Evolutionary conservation across 2,329 filamentous ascomycete species (phyloP), one percentile per base, ranked within the genome.

Genomic region (Neonectria magnoliae): DNA sequence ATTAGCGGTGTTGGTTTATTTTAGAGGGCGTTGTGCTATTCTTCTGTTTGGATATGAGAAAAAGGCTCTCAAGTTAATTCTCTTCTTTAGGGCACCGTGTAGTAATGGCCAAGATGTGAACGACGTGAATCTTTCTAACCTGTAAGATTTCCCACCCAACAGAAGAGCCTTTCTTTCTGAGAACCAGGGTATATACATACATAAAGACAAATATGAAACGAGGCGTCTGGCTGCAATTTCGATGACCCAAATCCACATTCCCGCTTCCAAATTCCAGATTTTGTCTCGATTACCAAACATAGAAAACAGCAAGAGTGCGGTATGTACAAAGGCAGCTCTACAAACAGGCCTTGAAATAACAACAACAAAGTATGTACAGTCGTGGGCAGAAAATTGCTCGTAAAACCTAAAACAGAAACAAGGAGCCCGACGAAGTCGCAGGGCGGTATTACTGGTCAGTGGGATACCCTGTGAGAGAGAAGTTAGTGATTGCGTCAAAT

Each of bases 381-480:
- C 14, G 14, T 22, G 14, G 50, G 41, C 44, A 47, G 8, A 42
- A 45, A 44, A 38, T 33, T 20, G 20, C 7, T 10, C 25, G 16
- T 14, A 18, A 20, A 25, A 29, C 20, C 27, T 5, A 20, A 11
- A 14, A 16, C 42, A n/a, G 42, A 38, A 9, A 14, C 25, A 52
- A 10, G 31, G 36, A 13, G 48, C 29, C 29, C 33, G 11, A 20
- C 8, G 4, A 20, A 10, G 10, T 7, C 29, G n/a, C 29, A 33
- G 5, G 10, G 7, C n/a, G n/a, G 8, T 10, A 11, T 50, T 50
- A n/a, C 22, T 25, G 14, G 9, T 52, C 38, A 47, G 27, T 31
- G 16, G 71, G 68, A 18, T 73, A 73, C 66, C 67, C 71, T 73
- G 13, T 53, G 38, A 51, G n/a, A 60, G 41, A 22, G 4, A 5